These are phyloP conservation scores for Xylaria sp. DNA, from an alignment of 2,329 filamentous ascomycete genomes.

Conservation along the genomic window DNA sequence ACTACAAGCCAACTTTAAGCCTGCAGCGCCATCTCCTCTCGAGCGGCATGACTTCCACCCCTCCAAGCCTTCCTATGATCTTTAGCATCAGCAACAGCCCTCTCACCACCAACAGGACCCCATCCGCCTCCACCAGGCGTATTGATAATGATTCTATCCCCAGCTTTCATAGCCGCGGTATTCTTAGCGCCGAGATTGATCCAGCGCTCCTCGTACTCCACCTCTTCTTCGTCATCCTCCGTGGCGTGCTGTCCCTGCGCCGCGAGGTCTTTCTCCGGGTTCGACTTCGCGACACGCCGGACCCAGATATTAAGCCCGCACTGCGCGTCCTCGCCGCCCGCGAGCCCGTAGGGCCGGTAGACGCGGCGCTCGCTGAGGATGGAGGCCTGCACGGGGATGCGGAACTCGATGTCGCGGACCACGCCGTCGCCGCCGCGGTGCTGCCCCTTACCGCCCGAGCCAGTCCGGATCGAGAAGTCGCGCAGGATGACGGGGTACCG, in stretches of 20 bases:
- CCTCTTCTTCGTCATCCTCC: constrained; percentile 46
- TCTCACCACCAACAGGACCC: constrained; percentile 70
- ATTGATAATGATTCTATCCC: constrained; percentile 80
- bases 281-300: constrained; percentile 71
- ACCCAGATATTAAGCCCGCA: constrained; percentile 92
- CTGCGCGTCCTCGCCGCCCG: constrained; percentile 81
- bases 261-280: constrained; percentile 56
- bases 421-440: constrained; percentile 76
- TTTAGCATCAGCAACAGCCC: constrained; percentile 57
- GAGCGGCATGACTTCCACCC: constrained; percentile 66
- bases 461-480: constrained; percentile 70
- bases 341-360: constrained; percentile 81
- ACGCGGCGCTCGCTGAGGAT: constrained; percentile 80
- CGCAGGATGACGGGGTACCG: constrained; percentile 77
- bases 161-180: constrained; percentile 78
- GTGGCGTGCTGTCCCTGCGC: constrained; percentile 30
- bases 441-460: constrained; percentile 69
- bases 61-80: constrained; percentile 68
- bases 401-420: constrained; percentile 77
- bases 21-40: constrained; percentile 70
- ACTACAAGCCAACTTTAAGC: constrained; percentile 43
- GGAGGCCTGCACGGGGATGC: constrained; percentile 75
- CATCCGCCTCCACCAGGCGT: constrained; percentile 85
- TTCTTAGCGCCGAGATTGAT: constrained; percentile 85
- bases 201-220: constrained; percentile 66